Percentiles rank a stretch among this genome's conserved stretches.
Evolutionary conservation across 352 stramenopile species (phyloP).

Genomic region (Phytophthora lateralis): DNA sequence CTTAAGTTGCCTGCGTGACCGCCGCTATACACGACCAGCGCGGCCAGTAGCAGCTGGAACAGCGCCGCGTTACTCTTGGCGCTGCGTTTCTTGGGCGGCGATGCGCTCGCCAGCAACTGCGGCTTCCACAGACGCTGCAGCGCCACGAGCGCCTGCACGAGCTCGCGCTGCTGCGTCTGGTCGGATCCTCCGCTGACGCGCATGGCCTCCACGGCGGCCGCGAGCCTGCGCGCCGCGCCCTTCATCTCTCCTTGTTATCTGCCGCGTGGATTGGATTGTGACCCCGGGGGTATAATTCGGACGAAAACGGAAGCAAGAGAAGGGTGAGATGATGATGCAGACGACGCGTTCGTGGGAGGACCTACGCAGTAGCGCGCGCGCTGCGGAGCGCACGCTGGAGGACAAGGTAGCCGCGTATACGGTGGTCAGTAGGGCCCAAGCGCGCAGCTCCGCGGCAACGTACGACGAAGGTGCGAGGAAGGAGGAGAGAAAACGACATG

Average conservation of each 20-base stretch:
- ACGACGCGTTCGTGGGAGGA: slow-evolving; percentile 80
- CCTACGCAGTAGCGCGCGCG: slow-evolving; percentile 63
- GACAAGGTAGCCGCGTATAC: slow-evolving; percentile 83
- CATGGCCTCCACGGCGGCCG: slow-evolving; percentile 55
- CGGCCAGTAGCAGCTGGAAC: slow-evolving; percentile 69
- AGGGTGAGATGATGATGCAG: slow-evolving; percentile 55
- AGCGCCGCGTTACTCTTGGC: slow-evolving; percentile 45
- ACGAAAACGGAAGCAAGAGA: slow-evolving; percentile 7
- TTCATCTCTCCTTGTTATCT: slow-evolving; percentile 29
- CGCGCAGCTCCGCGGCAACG: slow-evolving; percentile 26
- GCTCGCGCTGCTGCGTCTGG: slow-evolving; percentile 43
- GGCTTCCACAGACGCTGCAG: slow-evolving; percentile 66
- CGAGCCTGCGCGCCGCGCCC: slow-evolving; percentile 47
- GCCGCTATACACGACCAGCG: slow-evolving; percentile 74
- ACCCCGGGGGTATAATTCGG: slow-evolving; percentile 7
- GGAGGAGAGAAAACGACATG: background rate
- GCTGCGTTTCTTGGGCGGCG: slow-evolving; percentile 26
- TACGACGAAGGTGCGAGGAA: slow-evolving; percentile 69
- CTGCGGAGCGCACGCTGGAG: slow-evolving; percentile 78
- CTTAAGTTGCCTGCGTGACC: slow-evolving; percentile 37
- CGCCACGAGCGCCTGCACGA: slow-evolving; percentile 62
- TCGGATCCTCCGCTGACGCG: slow-evolving; percentile 36
- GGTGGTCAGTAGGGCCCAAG: slow-evolving; percentile 54
- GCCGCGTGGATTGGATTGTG: slow-evolving; percentile 1
- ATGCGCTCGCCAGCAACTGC: slow-evolving; percentile 30